phyloP scores from a whole-genome alignment of 2,329 filamentous ascomycete genomes.

The Sphaceloma murrayae region DNA sequence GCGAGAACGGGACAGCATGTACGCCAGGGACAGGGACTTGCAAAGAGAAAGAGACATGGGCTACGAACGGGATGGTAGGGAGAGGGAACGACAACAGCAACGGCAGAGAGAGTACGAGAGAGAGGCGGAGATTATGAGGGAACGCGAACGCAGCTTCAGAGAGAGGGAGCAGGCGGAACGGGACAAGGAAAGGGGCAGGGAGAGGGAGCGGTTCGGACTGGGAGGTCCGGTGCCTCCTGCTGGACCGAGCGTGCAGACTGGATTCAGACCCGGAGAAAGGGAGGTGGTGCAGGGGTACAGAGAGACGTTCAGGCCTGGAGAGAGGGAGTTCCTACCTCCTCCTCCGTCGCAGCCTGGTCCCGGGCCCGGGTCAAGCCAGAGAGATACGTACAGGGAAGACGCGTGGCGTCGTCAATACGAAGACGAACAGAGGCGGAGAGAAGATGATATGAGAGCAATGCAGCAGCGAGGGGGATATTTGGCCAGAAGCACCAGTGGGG shows the following conservation, averaged over 20 bases:
- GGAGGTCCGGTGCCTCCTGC: too few species aligned
- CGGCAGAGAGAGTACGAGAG: slow-evolving; percentile 6
- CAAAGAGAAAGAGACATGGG: slow-evolving; percentile 10
- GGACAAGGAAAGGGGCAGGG: background rate
- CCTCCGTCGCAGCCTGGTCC: background rate
- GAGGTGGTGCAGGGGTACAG: too few species aligned
- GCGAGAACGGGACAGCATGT: slow-evolving; percentile 17
- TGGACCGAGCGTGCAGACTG: too few species aligned
- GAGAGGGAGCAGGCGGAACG: slow-evolving; percentile 6
- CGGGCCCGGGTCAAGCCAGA: too few species aligned
- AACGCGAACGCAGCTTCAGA: slow-evolving; percentile 12
- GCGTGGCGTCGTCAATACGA: background rate
- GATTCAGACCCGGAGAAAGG: too few species aligned
- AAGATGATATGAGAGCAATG: too few species aligned
- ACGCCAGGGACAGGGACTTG: slow-evolving; percentile 2
- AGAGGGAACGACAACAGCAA: slow-evolving; percentile 8
- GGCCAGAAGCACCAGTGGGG: too few species aligned
- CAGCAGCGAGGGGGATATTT: too few species aligned
- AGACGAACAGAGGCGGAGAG: too few species aligned
- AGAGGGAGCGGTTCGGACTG: slow-evolving; percentile 2
- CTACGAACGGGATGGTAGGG: slow-evolving; percentile 13
- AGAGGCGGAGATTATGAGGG: slow-evolving; percentile 6
- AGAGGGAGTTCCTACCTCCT: too few species aligned
- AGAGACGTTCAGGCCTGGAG: too few species aligned
- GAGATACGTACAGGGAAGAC: slow-evolving; percentile 1